Conservation (phyloP, 805 yeast genomes). For the Barnettozyma vustinii region DNA sequence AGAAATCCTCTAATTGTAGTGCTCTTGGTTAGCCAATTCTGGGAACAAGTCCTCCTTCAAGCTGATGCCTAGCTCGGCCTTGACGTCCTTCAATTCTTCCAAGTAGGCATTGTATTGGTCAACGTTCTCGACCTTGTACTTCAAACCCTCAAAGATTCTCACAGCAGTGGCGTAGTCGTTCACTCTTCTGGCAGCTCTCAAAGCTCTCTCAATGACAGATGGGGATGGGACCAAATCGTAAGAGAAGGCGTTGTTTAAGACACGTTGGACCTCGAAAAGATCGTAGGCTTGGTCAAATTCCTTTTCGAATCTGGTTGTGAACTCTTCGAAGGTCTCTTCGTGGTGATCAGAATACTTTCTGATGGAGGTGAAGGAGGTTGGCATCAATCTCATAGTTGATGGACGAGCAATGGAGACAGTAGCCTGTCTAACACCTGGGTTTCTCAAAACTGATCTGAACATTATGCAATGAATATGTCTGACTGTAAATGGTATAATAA, state of each 20-base stretch:
- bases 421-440: conserved; percentile 17
- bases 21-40: conserved; percentile 24
- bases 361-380: conserved; percentile 23
- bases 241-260: conserved; percentile 95
- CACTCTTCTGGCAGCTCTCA: conserved; percentile 97
- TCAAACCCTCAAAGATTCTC: conserved; percentile 95
- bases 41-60: conserved; percentile 84
- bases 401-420: conserved; percentile 15
- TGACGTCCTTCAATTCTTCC: conserved; percentile 86
- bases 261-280: conserved; percentile 85
- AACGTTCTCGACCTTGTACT: conserved; percentile 91
- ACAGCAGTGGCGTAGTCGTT: conserved; percentile 98
- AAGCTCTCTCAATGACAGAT: conserved; percentile 88
- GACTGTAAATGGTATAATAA: not conserved
- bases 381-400: conserved; percentile 11
- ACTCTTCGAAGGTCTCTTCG: conserved; percentile 93
- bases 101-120: conserved; percentile 94
- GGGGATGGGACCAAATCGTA: conserved; percentile 99
- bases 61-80: conserved; percentile 89
- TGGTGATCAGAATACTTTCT: conserved; percentile 79
- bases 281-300: conserved; percentile 94
- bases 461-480: conserved; percentile 2
- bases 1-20: conserved; percentile 16
- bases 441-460: conserved; percentile 19
- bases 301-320: conserved; percentile 83